Base-by-base conservation (phyloP, 192 early-diverging fungal species). In the Helicostylum pulchrum region DNA sequence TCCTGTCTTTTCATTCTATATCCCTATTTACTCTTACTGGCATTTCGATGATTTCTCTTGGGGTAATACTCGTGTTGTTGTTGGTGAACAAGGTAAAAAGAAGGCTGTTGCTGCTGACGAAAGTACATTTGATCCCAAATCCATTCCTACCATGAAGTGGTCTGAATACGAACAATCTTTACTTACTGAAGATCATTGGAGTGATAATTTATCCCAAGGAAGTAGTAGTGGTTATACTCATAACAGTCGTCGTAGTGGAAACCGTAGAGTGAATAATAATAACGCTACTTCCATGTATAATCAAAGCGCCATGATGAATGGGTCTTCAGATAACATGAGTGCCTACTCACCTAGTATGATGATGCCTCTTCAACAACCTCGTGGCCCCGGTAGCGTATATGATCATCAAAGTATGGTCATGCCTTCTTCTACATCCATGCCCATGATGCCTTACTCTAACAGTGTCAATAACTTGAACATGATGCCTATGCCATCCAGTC, bases 11-110 rank as follows among this genome's bases (percentile, higher is more conserved):
- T 86, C 87, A 9, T 88, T 92, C 69, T 81, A 86, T 51, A 83
- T 92, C 59, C 90, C 90, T 15, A 54, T 93, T 30, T 99, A 99
- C 75, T 81, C 95, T 15, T 99, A 95, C 86, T 99, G 97, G 97
- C 92, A 95, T 78, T 95, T 97, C 75, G 96, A 99, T 77, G 94
- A 99, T 68, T 99, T 99, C 69, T 94, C 92, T 14, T 99, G 96
- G 96, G 96, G 95, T 61, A 95, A 95, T 70, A 99, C 97, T 20
- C 91, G 96, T 71, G 59, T 91, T 32, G 92, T 95, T 7, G 80
- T 93, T 20, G 97, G 95, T 56, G 91, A 93, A 67, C 90, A 88
- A 44, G 92, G 93, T 51, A 85, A 81, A 74, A 87, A 80, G 68
- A 61, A 82, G 56, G 85, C 83, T 55, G 75, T 71, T 46, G 80